A percentile compares a stretch with the other conserved stretches of the same genome.
phyloP scores from a whole-genome alignment of 2,329 filamentous ascomycete species.

The Didymella keratinophila region DNA sequence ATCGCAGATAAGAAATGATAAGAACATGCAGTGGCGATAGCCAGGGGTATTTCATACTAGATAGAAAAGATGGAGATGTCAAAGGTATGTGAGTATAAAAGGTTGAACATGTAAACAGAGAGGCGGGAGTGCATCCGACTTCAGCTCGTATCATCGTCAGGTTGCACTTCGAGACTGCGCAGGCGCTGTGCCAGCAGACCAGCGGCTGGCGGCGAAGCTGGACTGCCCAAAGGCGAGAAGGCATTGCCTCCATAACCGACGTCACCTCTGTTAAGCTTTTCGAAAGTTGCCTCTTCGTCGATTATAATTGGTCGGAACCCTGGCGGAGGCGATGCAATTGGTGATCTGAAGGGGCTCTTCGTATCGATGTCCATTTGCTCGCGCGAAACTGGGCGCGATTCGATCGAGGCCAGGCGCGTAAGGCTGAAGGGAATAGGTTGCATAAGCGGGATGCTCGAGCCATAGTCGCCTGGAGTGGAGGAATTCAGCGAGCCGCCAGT shows the following conservation, averaged over 20 bases:
- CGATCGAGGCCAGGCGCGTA: conserved; percentile 39
- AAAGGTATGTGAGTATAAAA: background rate
- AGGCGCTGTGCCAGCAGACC: conserved; percentile 75
- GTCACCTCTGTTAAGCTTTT: conserved; percentile 73
- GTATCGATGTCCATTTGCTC: conserved; percentile 44
- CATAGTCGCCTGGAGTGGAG: conserved; percentile 32
- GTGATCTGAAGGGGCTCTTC: conserved; percentile 36
- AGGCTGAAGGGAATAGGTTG: conserved; percentile 63
- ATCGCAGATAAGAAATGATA: background rate
- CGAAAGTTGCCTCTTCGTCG: conserved; percentile 57
- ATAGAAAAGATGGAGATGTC: background rate
- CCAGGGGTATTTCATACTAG: conserved; percentile 13
- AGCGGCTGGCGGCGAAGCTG: conserved; percentile 69
- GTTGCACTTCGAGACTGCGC: conserved; percentile 65
- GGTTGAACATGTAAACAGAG: too few relatives aligned
- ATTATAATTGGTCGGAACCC: conserved; percentile 27
- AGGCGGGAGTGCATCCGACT: too few relatives aligned
- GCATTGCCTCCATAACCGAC: conserved; percentile 52
- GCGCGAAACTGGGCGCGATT: conserved; percentile 44
- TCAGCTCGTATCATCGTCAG: conserved; percentile 16
- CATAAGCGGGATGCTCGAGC: conserved; percentile 46
- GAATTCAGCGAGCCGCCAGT: conserved; percentile 39
- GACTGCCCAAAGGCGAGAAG: conserved; percentile 39
- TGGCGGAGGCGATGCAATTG: conserved; percentile 30
- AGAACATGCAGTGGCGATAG: background rate